These are phyloP conservation scores for Gyromitra esculenta DNA, from an alignment of 2,329 filamentous ascomycete species.

Conservation along the genomic window DNA sequence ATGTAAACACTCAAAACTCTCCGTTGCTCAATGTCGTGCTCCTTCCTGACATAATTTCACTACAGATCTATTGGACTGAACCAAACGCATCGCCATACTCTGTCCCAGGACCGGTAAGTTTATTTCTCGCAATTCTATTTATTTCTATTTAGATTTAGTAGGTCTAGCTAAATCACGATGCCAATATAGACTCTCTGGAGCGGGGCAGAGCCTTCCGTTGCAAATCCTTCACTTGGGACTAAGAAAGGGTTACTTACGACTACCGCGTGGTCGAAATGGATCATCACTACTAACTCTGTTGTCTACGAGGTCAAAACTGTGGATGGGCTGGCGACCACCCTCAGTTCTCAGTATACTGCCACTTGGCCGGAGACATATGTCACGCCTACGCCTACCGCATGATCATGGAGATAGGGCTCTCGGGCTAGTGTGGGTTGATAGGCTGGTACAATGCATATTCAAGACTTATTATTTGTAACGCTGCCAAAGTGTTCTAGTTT, in stretches of 20 bases:
- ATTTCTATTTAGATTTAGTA: neutral
- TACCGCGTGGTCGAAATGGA: conserved; percentile 7
- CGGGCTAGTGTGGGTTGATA: neutral
- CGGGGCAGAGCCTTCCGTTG: conserved; percentile 59
- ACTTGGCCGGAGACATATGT: conserved; percentile 31
- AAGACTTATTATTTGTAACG: too few relatives aligned
- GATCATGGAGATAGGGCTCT: neutral
- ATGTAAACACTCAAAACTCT: neutral
- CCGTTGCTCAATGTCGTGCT: neutral
- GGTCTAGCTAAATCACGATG: conserved; percentile 46
- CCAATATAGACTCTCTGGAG: conserved; percentile 58
- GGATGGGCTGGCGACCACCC: neutral
- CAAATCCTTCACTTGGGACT: conserved; percentile 58
- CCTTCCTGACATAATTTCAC: neutral
- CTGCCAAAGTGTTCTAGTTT: too few relatives aligned
- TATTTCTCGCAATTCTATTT: neutral
- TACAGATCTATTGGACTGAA: conserved; percentile 20
- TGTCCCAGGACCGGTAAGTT: conserved; percentile 16
- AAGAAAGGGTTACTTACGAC: conserved; percentile 58
- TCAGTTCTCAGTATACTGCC: conserved; percentile 24
- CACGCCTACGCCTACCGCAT: conserved; percentile 8
- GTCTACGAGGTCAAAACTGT: conserved; percentile 24
- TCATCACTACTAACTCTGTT: conserved; percentile 19
- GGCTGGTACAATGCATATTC: too few relatives aligned
- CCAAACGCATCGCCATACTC: conserved; percentile 4